Evolutionary conservation across 164 flowering plant species (phyloP).

Genomic region (Kingdonia uniflora): DNA sequence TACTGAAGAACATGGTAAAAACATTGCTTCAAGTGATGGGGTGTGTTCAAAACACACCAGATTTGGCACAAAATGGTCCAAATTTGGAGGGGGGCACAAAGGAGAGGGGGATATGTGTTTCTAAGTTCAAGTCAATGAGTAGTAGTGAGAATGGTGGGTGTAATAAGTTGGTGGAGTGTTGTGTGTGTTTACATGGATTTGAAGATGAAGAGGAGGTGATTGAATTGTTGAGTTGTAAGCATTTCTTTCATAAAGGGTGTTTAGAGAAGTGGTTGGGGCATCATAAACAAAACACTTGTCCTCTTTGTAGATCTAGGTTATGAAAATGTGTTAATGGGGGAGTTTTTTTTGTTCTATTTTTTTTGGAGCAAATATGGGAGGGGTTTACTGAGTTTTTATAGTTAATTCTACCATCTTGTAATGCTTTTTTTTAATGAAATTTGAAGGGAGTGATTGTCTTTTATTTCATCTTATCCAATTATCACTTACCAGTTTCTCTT

Average conservation of each 20-base stretch:
- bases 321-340: background rate
- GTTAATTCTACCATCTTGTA: slow-evolving; percentile 4
- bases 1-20: slow-evolving; percentile 35
- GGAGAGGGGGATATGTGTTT: background rate
- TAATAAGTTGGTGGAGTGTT: slow-evolving; percentile 26
- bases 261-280: slow-evolving; percentile 53
- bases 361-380: slow-evolving; percentile 3
- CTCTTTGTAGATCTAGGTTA: slow-evolving; percentile 53
- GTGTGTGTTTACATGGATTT: slow-evolving; percentile 57
- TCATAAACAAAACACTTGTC: slow-evolving; percentile 43
- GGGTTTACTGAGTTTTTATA: background rate
- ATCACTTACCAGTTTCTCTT: too few relatives aligned
- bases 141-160: background rate
- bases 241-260: slow-evolving; percentile 67
- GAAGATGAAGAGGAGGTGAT: slow-evolving; percentile 55
- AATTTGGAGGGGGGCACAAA: background rate
- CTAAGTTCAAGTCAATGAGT: too few relatives aligned
- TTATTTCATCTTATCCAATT: too few relatives aligned
- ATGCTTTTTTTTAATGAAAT: slow-evolving; percentile 4
- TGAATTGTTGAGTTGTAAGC: slow-evolving; percentile 52
- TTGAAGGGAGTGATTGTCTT: background rate
- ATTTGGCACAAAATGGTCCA: slow-evolving; percentile 14
- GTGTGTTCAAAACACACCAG: slow-evolving; percentile 8
- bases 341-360: background rate
- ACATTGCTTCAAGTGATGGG: slow-evolving; percentile 34